Conservation (phyloP, 768 basidiomycete genomes). For the Cytidiella melzeri region DNA sequence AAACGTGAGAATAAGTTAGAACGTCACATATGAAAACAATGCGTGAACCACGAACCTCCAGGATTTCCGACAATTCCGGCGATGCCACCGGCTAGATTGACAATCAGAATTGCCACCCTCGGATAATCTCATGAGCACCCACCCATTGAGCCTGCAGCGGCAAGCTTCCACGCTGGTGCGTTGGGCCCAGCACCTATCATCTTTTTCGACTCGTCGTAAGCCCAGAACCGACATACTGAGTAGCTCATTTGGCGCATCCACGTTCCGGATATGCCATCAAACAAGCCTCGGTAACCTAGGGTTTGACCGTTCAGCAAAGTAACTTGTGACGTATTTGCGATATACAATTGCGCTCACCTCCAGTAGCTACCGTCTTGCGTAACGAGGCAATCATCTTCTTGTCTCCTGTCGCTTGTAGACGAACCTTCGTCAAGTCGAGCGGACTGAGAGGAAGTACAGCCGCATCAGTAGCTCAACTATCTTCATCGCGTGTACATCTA, state of each 20-base stretch:
- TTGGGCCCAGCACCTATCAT: conserved; percentile 60
- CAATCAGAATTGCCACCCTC: neutral
- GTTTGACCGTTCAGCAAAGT: neutral
- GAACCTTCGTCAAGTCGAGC: conserved; percentile 85
- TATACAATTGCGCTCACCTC: conserved; percentile 37
- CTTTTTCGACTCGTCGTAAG: conserved; percentile 89
- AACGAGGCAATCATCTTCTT: conserved; percentile 85
- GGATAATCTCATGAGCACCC: conserved; percentile 24
- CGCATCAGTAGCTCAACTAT: conserved; percentile 1
- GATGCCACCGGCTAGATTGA: conserved; percentile 63
- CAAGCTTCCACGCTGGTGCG: conserved; percentile 77
- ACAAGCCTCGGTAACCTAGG: conserved; percentile 61
- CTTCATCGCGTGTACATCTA: neutral
- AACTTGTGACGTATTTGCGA: neutral
- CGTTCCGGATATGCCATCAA: conserved; percentile 83
- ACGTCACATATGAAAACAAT: neutral
- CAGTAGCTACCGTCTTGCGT: conserved; percentile 74
- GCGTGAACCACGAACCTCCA: conserved; percentile 43
- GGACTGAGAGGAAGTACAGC: conserved; percentile 40
- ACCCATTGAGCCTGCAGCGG: conserved; percentile 83
- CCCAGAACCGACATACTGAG: conserved; percentile 89
- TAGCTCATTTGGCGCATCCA: conserved; percentile 93
- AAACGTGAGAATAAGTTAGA: neutral
- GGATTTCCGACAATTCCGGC: conserved; percentile 89
- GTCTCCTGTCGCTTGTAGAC: conserved; percentile 87